phyloP scores from a whole-genome alignment of 768 basidiomycete species.

The Russula vinacea region DNA sequence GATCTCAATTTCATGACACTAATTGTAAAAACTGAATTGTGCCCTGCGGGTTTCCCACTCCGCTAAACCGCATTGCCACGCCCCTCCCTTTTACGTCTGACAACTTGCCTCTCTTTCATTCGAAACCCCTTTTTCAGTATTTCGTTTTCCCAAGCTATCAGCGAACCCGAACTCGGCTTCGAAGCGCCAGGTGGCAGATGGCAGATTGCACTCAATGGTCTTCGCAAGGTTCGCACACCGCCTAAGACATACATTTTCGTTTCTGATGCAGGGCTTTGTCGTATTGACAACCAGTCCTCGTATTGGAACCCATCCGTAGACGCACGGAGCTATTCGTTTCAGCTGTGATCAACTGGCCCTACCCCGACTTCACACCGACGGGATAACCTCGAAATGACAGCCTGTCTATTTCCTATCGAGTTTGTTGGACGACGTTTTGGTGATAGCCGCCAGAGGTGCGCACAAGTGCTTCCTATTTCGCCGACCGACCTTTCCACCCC shows the following conservation, averaged over 20 bases:
- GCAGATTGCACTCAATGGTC: neutral
- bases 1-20: neutral
- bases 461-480: neutral
- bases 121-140: neutral
- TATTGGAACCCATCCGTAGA: neutral
- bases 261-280: neutral
- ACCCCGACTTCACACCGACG: too few relatives aligned
- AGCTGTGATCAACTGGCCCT: neutral
- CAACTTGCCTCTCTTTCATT: neutral
- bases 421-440: neutral
- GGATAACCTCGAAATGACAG: too few relatives aligned
- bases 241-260: neutral
- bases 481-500: neutral
- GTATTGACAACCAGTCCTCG: neutral
- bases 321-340: neutral
- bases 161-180: neutral
- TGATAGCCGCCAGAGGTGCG: neutral
- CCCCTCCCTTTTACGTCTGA: neutral
- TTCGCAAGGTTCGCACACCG: conserved; percentile 12
- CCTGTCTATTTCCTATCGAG: neutral
- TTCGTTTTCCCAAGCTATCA: conserved; percentile 7
- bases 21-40: neutral
- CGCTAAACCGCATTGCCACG: neutral
- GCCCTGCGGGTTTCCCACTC: neutral
- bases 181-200: conserved; percentile 1